These are phyloP conservation scores for Aspergillus vadensis DNA, from an alignment of 2,329 filamentous ascomycete genomes.

Conservation along the genomic window DNA sequence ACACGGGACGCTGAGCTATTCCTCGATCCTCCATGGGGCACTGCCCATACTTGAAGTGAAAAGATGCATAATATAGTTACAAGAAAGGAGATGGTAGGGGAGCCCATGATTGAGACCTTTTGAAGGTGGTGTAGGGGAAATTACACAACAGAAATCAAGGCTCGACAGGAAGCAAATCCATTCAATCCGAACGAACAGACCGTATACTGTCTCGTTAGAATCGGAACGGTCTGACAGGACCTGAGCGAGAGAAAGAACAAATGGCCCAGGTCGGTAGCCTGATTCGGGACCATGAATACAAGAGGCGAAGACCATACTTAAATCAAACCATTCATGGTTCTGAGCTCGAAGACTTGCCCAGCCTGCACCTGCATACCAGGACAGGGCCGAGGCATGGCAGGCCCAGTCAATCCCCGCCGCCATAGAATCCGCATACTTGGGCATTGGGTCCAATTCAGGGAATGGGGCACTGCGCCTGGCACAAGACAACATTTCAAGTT, in stretches of 20 bases:
- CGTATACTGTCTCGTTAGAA: not conserved
- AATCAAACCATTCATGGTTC: not conserved
- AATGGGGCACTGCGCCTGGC: not conserved
- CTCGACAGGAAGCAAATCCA: not conserved
- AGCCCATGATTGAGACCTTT: not conserved
- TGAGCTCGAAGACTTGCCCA: not conserved
- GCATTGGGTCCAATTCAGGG: slow-evolving; percentile 6
- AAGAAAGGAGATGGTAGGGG: not conserved
- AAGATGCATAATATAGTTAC: not conserved
- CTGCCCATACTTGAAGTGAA: slow-evolving; percentile 6
- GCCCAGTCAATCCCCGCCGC: slow-evolving; percentile 12
- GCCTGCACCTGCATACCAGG: slow-evolving; percentile 15
- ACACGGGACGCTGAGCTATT: not conserved
- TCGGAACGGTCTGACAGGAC: not conserved
- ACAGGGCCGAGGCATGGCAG: slow-evolving; percentile 6
- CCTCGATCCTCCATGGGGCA: not conserved
- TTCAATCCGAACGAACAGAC: not conserved
- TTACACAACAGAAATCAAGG: not conserved
- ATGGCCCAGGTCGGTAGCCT: not conserved
- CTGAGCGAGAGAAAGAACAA: not conserved
- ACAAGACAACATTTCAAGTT: not conserved
- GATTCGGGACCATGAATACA: not conserved
- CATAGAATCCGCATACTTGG: slow-evolving; percentile 4
- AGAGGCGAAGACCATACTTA: not conserved
- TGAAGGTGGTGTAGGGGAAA: no score